Conservation (phyloP, 495 filamentous ascomycete genomes). For the Aspergillus incahuasiensis region DNA sequence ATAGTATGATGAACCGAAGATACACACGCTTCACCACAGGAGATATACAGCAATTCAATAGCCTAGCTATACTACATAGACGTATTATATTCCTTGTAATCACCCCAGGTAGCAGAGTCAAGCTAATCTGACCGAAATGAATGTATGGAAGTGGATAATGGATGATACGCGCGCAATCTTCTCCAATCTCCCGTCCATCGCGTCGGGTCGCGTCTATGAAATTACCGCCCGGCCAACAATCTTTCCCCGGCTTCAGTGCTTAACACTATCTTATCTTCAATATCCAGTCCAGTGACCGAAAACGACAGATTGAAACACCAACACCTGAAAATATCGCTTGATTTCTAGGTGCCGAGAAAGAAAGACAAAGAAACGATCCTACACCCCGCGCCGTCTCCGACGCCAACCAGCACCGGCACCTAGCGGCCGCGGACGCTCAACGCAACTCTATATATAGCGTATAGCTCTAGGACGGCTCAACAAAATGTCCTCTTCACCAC, state of each 20-base stretch:
- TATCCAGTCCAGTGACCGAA: no score
- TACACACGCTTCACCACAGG: no score
- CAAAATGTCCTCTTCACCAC: constrained; percentile 1
- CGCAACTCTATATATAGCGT: background rate
- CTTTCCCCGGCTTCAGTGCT: background rate
- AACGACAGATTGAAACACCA: no score
- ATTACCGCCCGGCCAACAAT: background rate
- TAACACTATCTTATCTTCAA: no score
- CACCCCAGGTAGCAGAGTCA: no score
- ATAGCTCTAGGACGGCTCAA: background rate
- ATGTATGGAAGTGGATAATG: background rate
- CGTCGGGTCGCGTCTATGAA: background rate
- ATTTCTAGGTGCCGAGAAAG: background rate
- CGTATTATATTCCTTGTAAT: no score
- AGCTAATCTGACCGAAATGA: background rate
- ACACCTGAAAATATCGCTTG: no score
- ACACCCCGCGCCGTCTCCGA: background rate
- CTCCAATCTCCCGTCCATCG: background rate
- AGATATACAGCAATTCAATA: no score
- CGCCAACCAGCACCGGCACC: no score
- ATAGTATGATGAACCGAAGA: no score
- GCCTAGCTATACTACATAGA: no score
- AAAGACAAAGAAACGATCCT: background rate
- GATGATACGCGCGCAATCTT: background rate
- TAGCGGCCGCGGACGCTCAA: background rate